Evolutionary conservation across 2,329 filamentous ascomycete genomes (phyloP), one percentile per base, ranked within the genome.

Genomic region (Pseudophaeomoniella oleicola): DNA sequence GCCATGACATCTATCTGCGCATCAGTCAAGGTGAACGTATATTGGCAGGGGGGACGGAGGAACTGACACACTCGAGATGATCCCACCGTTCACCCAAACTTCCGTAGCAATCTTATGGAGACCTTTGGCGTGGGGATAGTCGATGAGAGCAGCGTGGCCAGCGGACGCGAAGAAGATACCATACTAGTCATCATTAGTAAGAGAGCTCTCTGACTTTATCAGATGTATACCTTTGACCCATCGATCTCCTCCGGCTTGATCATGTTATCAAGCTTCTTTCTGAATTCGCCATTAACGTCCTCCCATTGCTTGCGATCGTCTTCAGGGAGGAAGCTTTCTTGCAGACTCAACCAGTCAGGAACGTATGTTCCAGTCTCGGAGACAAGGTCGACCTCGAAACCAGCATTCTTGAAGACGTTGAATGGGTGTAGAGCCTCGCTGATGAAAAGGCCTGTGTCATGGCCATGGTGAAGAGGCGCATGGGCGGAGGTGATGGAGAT

Each of bases 321-420:
- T 36, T 56, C 60, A 19, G 51, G 53, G 13, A 67, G 50, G 40
- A 57, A 66, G 35, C 62, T 59, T 1, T 53, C 50, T 38, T 62
- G 56, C 33, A 57, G 51, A 9, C 56, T 62, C 14, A 66, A 54
- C 61, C 60, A 63, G 47, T 67, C 64, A 1, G 58, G 50, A 0
- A 48, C 55, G 46, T 61, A 67, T 2, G 40, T 53, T 27, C 64
- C 62, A 3, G 56, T 64, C 42, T 67, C 63, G 4, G 62, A 65
- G 14, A 56, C 55, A 17, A 67, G 52, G 41, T 67, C 63, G 34
- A 66, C 63, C 37, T 63, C 58, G 45, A 68, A 65, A 11, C 62
- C 64, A 3, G 62, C 61, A 15, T 32, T 17, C 5, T 5, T 49
- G 36, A 66, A 51, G 13, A 64, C 61, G 14, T 64, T 59, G 54